Percentiles rank a stretch among this genome's conserved stretches.
Conservation (phyloP, 805 yeast genomes). For the Candida dajiaensis region DNA sequence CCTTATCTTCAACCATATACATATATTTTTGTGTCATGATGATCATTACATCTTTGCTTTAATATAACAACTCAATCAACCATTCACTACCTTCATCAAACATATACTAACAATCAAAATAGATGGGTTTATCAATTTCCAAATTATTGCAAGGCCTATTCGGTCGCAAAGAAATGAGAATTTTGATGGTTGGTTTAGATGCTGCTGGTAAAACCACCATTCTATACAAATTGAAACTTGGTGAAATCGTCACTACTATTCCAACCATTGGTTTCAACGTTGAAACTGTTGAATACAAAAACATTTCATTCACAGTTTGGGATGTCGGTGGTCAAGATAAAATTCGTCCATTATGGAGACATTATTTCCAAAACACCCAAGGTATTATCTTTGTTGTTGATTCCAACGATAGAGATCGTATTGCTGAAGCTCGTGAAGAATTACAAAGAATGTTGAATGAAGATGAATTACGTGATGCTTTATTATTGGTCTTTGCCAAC, state of each 20-base stretch:
- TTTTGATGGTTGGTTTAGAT: conserved; percentile 95
- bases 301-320: conserved; percentile 96
- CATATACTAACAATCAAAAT: conserved; percentile 9
- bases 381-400: conserved; percentile 98
- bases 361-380: conserved; percentile 97
- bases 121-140: conserved; percentile 94
- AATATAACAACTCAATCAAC: too few relatives aligned
- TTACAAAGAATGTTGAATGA: conserved; percentile 97
- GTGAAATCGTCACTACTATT: conserved; percentile 93
- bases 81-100: too few relatives aligned
- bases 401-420: conserved; percentile 96
- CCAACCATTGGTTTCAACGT: conserved; percentile 98
- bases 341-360: conserved; percentile 98
- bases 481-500: conserved; percentile 92
- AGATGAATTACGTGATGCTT: conserved; percentile 96
- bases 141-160: conserved; percentile 91
- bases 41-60: too few relatives aligned
- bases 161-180: conserved; percentile 97
- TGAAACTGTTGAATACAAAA: conserved; percentile 95
- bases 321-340: conserved; percentile 99
- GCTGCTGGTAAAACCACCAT: conserved; percentile 99
- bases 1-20: too few relatives aligned
- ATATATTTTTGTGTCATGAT: background rate
- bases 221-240: conserved; percentile 88
- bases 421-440: conserved; percentile 96